A percentile compares a stretch with the other conserved stretches of the same genome.
Evolutionary conservation across 805 yeast genomes (phyloP).

Genomic region (Lachancea fermentati): DNA sequence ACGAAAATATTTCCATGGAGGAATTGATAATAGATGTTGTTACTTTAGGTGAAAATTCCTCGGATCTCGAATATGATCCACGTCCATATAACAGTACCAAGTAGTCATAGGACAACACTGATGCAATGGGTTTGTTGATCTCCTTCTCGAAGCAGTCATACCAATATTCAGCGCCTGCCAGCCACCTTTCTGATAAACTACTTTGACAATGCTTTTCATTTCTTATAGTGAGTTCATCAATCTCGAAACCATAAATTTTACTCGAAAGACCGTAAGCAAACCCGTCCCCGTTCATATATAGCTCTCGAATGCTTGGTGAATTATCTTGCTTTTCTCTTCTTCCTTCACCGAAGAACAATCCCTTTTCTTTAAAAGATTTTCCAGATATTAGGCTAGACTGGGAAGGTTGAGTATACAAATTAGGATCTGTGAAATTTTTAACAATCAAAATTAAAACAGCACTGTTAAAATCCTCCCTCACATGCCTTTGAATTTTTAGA

Average conservation of each 20-base stretch:
- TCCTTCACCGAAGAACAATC: slow-evolving; percentile 15
- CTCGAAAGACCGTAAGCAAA: slow-evolving; percentile 51
- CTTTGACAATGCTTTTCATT: slow-evolving; percentile 14
- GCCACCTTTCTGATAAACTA: slow-evolving; percentile 29
- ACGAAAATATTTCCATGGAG: slow-evolving; percentile 70
- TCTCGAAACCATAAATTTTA: slow-evolving; percentile 33
- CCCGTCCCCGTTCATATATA: slow-evolving; percentile 34
- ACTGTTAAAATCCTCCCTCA: slow-evolving; percentile 37
- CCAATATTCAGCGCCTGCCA: slow-evolving; percentile 31
- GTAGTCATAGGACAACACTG: slow-evolving; percentile 40
- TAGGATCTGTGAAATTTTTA: slow-evolving; percentile 43
- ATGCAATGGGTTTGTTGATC: slow-evolving; percentile 35
- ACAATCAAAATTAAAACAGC: slow-evolving; percentile 36
- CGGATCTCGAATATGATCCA: slow-evolving; percentile 12
- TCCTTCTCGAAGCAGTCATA: slow-evolving; percentile 31
- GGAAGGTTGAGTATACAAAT: slow-evolving; percentile 22
- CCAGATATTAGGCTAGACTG: slow-evolving; percentile 11
- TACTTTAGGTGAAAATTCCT: slow-evolving; percentile 36
- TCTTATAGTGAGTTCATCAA: slow-evolving; percentile 34
- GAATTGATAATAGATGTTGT: slow-evolving; percentile 60
- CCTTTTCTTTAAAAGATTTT: slow-evolving; percentile 14
- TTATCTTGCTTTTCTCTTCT: slow-evolving; percentile 13
- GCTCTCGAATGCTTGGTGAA: slow-evolving; percentile 14
- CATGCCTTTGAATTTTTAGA: slow-evolving; percentile 30
- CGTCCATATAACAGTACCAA: slow-evolving; percentile 28